A percentile compares a stretch with the other conserved stretches of the same genome.
These are phyloP conservation scores for Pichia phayaonensis DNA, from an alignment of 805 yeast species.

Conservation along the genomic window DNA sequence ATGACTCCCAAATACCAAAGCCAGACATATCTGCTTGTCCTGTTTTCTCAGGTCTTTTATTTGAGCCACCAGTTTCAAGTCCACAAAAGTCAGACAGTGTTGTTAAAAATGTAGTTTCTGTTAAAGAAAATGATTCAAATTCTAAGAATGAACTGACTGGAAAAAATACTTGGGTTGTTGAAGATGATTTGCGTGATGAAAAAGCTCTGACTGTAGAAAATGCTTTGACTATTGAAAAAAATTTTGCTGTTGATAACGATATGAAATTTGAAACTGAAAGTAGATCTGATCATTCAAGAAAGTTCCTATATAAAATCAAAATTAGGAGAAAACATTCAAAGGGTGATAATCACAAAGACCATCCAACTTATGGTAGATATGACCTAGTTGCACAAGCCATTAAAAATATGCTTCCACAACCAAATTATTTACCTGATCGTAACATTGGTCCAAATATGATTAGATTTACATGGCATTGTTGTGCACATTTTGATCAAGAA, in stretches of 20 bases:
- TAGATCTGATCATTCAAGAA: slow-evolving; percentile 9
- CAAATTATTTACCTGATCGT: slow-evolving; percentile 49
- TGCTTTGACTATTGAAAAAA: too few relatives aligned
- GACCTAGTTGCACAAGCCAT: slow-evolving; percentile 32
- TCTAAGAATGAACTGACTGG: too few relatives aligned
- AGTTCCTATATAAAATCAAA: slow-evolving; percentile 22
- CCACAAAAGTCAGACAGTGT: background rate
- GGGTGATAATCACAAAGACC: slow-evolving; percentile 8
- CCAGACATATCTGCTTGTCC: slow-evolving; percentile 3
- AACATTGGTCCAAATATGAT: slow-evolving; percentile 73
- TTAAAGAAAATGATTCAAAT: too few relatives aligned
- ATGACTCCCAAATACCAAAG: background rate
- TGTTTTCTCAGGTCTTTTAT: slow-evolving; percentile 3
- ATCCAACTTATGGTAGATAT: slow-evolving; percentile 25
- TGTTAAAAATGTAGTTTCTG: background rate
- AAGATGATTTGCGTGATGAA: too few relatives aligned
- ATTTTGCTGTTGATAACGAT: background rate
- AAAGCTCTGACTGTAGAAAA: too few relatives aligned
- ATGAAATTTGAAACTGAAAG: slow-evolving; percentile 1
- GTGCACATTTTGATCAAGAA: slow-evolving; percentile 68
- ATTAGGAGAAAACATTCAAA: slow-evolving; percentile 20
- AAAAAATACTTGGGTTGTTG: too few relatives aligned
- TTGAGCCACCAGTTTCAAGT: background rate
- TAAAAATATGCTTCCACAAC: slow-evolving; percentile 23
- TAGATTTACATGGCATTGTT: slow-evolving; percentile 80